Percentiles rank a stretch among this genome's conserved stretches.
These are phyloP conservation scores for Glebionis coronaria DNA, from an alignment of 129 eudicot genomes.

Conservation along the genomic window DNA sequence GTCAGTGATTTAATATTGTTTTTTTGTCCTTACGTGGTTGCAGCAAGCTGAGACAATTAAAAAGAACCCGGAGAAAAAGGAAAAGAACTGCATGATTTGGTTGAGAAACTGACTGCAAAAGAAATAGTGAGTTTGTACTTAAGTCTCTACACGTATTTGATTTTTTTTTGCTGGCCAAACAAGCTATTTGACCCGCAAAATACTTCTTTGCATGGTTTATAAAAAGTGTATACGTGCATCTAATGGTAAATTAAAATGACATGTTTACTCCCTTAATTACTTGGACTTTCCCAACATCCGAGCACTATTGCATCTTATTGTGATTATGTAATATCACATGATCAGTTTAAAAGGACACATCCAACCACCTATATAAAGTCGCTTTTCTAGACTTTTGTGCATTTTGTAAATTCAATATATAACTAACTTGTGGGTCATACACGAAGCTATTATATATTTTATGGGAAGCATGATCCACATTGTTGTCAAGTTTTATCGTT, in stretches of 20 bases:
- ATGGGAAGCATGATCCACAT: slow-evolving; percentile 50
- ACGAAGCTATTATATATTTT: slow-evolving; percentile 64
- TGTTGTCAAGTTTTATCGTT: slow-evolving; percentile 47
- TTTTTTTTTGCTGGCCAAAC: neutral
- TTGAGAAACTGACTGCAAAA: slow-evolving; percentile 55
- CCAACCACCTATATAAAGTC: neutral
- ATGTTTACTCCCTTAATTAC: too few relatives aligned
- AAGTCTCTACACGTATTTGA: neutral
- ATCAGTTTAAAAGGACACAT: neutral
- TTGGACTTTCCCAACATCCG: too few relatives aligned
- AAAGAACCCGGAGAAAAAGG: slow-evolving; percentile 53
- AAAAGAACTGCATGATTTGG: slow-evolving; percentile 49
- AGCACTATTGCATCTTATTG: neutral
- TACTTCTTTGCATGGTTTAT: neutral
- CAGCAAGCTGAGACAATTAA: slow-evolving; percentile 51
- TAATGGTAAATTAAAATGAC: too few relatives aligned
- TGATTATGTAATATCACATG: neutral
- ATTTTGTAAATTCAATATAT: neutral
- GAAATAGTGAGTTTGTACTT: slow-evolving; percentile 62
- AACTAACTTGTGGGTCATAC: slow-evolving; percentile 24
- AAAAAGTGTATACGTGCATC: neutral
- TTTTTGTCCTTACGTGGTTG: too few relatives aligned
- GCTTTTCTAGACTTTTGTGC: neutral
- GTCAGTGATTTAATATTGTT: too few relatives aligned
- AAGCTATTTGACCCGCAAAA: neutral